These are phyloP conservation scores for Pythium pyrilobum DNA, from an alignment of 352 stramenopile genomes.

Conservation along the genomic window DNA sequence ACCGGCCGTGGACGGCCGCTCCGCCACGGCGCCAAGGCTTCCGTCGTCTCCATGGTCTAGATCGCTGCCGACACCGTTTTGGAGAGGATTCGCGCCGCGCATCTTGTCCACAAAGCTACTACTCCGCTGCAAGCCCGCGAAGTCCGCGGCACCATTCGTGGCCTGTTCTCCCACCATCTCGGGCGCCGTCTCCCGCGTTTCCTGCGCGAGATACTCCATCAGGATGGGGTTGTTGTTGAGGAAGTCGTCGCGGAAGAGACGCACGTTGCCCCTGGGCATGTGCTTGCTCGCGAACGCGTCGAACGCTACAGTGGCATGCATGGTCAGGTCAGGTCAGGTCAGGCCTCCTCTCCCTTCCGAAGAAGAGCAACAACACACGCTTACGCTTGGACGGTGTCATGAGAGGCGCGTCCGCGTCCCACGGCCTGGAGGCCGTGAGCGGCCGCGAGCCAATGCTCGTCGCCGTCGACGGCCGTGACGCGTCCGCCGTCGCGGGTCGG, in stretches of 20 bases:
- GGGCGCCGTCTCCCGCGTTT: slow-evolving; percentile 19
- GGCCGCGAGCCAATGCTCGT: slow-evolving; percentile 10
- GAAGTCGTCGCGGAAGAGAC: slow-evolving; percentile 81
- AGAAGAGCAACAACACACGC: background rate
- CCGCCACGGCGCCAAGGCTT: too few relatives aligned
- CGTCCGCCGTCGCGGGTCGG: slow-evolving; percentile 2
- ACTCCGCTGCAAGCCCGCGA: slow-evolving; percentile 3
- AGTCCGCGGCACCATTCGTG: slow-evolving; percentile 3
- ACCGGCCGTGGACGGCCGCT: slow-evolving; percentile 1
- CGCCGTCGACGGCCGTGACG: slow-evolving; percentile 6
- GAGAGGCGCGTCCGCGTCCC: slow-evolving; percentile 9
- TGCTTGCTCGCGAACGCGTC: slow-evolving; percentile 50
- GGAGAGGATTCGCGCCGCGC: slow-evolving; percentile 40
- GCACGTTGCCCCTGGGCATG: slow-evolving; percentile 73
- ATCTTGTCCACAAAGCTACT: slow-evolving; percentile 57
- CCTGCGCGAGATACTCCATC: slow-evolving; percentile 71
- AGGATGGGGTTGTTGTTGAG: slow-evolving; percentile 82
- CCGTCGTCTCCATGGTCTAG: background rate
- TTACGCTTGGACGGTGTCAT: slow-evolving; percentile 12
- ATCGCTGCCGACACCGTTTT: background rate
- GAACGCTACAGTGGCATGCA: slow-evolving; percentile 16
- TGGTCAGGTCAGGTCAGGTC: too few relatives aligned
- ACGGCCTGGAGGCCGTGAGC: slow-evolving; percentile 11
- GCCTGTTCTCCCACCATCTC: slow-evolving; percentile 1
- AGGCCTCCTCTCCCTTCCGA: too few relatives aligned